Evolutionary conservation across 2,329 filamentous ascomycete species (phyloP).

Genomic region (Phyllosticta citriasiana): DNA sequence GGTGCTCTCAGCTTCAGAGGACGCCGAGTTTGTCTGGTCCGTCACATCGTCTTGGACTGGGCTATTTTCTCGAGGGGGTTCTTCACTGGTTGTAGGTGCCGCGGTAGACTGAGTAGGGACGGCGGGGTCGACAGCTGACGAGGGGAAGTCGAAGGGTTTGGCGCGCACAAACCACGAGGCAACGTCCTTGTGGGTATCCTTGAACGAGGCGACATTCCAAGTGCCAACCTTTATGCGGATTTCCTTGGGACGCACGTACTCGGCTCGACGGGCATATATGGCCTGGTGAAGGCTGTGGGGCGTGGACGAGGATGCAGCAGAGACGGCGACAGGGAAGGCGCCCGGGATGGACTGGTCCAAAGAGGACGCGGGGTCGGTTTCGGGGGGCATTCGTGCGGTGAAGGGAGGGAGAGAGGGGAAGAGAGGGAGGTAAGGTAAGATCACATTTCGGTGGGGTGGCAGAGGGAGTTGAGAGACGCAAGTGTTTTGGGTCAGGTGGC

Average conservation of each 20-base stretch:
- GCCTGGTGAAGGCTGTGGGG: slow-evolving; percentile 44
- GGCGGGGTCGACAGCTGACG: slow-evolving; percentile 39
- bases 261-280: slow-evolving; percentile 61
- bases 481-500: too few species aligned
- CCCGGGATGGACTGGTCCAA: slow-evolving; percentile 40
- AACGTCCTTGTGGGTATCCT: slow-evolving; percentile 79
- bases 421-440: background rate
- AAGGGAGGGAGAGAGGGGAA: background rate
- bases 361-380: slow-evolving; percentile 20
- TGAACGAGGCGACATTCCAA: slow-evolving; percentile 86
- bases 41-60: slow-evolving; percentile 38
- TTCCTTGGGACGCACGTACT: slow-evolving; percentile 66
- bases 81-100: slow-evolving; percentile 13
- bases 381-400: slow-evolving; percentile 13
- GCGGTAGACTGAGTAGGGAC: slow-evolving; percentile 16
- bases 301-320: slow-evolving; percentile 18
- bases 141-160: slow-evolving; percentile 54
- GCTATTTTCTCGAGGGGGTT: slow-evolving; percentile 32
- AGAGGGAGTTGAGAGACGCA: too few species aligned
- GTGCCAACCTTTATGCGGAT: slow-evolving; percentile 83
- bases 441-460: background rate
- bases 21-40: slow-evolving; percentile 34
- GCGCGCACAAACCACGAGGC: slow-evolving; percentile 79
- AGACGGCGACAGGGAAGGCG: slow-evolving; percentile 31
- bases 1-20: slow-evolving; percentile 44